A percentile compares a stretch with the other conserved stretches of the same genome.
These are phyloP conservation scores for Astrephomene gubernaculifera DNA, from an alignment of 139 green algal species.

Conservation along the genomic window DNA sequence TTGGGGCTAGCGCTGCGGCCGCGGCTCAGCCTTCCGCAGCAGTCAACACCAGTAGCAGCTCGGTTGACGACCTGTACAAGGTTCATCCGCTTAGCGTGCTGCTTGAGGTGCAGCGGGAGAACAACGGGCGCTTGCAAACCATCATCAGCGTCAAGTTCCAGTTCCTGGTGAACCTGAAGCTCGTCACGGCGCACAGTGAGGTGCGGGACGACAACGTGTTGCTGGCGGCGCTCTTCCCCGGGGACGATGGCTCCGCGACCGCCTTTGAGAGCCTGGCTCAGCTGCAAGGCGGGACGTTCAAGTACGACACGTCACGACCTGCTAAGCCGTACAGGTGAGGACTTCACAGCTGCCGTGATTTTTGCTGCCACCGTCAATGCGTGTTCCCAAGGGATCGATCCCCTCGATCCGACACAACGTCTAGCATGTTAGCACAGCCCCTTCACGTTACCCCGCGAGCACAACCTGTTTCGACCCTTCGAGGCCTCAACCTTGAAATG, in stretches of 20 bases:
- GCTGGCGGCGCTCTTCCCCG: slow-evolving; percentile 54
- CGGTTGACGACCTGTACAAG: slow-evolving; percentile 43
- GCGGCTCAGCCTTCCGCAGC: too few relatives aligned
- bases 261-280: slow-evolving; percentile 46
- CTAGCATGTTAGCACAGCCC: too few relatives aligned
- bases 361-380: too few relatives aligned
- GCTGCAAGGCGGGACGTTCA: slow-evolving; percentile 53
- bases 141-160: slow-evolving; percentile 52
- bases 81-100: slow-evolving; percentile 56
- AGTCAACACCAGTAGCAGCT: background rate
- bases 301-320: slow-evolving; percentile 38
- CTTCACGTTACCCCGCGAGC: too few relatives aligned
- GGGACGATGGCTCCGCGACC: slow-evolving; percentile 49
- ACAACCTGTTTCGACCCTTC: too few relatives aligned
- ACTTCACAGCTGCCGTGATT: too few relatives aligned
- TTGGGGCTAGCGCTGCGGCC: too few relatives aligned
- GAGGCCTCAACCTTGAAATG: too few relatives aligned
- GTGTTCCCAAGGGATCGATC: too few relatives aligned
- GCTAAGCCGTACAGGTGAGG: slow-evolving; percentile 58
- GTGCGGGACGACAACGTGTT: slow-evolving; percentile 51
- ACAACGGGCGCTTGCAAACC: slow-evolving; percentile 35
- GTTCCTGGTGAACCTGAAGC: slow-evolving; percentile 45
- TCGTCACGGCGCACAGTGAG: slow-evolving; percentile 50
- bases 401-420: too few relatives aligned
- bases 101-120: slow-evolving; percentile 48